A percentile compares a stretch with the other conserved stretches of the same genome.
These are phyloP conservation scores for Fusarium sacchari DNA, from an alignment of 2,329 filamentous ascomycete genomes.

Conservation along the genomic window DNA sequence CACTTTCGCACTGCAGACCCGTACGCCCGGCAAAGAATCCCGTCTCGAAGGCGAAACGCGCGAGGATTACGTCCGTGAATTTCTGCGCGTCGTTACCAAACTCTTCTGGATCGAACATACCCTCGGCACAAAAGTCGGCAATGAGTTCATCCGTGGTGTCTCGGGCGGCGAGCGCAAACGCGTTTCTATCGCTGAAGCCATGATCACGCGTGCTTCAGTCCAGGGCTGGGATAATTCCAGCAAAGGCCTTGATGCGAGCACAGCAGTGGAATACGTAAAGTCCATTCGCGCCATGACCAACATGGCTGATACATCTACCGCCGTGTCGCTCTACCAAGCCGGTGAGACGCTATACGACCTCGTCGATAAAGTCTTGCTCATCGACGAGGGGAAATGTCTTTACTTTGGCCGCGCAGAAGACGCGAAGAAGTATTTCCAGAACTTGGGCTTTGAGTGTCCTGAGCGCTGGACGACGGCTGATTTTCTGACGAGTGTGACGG, in stretches of 20 bases:
- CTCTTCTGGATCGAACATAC: slow-evolving; percentile 79
- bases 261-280: slow-evolving; percentile 76
- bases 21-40: slow-evolving; percentile 62
- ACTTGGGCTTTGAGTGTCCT: slow-evolving; percentile 78
- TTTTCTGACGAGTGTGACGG: slow-evolving; percentile 82
- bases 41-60: slow-evolving; percentile 69
- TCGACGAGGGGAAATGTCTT: slow-evolving; percentile 76
- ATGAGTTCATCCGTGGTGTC: slow-evolving; percentile 72
- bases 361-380: slow-evolving; percentile 81
- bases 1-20: slow-evolving; percentile 71
- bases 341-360: slow-evolving; percentile 72
- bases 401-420: slow-evolving; percentile 73
- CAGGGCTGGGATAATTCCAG: slow-evolving; percentile 82
- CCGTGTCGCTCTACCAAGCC: slow-evolving; percentile 78
- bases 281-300: slow-evolving; percentile 71
- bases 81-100: slow-evolving; percentile 71
- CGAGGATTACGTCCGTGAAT: slow-evolving; percentile 62
- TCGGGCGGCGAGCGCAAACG: slow-evolving; percentile 76
- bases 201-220: slow-evolving; percentile 68
- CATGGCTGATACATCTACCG: slow-evolving; percentile 76
- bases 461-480: slow-evolving; percentile 77
- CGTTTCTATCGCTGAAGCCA: slow-evolving; percentile 77
- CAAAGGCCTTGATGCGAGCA: slow-evolving; percentile 76
- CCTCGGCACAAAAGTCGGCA: slow-evolving; percentile 73
- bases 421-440: slow-evolving; percentile 74